Evolutionary conservation across 176 grass and related monocot genomes (phyloP), one percentile per base, ranked within the genome.

Genomic region (Rhynchospora pubera): DNA sequence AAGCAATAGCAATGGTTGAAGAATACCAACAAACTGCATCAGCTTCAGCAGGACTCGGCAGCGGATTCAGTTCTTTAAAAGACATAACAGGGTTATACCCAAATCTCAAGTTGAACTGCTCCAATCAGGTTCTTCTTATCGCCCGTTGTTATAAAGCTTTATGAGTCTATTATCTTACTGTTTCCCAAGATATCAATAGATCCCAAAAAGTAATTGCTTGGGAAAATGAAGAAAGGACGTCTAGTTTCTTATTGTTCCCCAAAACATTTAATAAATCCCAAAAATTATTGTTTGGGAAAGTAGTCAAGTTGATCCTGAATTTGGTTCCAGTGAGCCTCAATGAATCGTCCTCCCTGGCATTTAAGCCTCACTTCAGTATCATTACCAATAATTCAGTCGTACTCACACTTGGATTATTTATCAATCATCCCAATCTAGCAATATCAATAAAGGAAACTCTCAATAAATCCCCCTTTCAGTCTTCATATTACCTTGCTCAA

Each of bases 1-100:
- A 98, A 86, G 96, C 89, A 34, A 89, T 91, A 61, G 83, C 92
- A 11, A 89, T 98, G 89, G 87, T 94, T 56, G 92, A 98, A 87
- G 92, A 98, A 83, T 98, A 93, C 28, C 96, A 98, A 82, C 92
- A 91, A 72, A 85, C 80, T 63, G 45, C 23, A 12, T 77, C 87
- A 18, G 85, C 89, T 9, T 71, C 85, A 4, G 83, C 79, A 1
- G 86, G 89, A 58, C 43, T 85, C 11, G 87, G 87, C 0, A 87
- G 88, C 0, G 92, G 92, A 57, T 58, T 81, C 79, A 94, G 90
- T 48, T 47, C 79, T 48, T 50, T 81, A 21, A 81, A 65, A 86
- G 84, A 89, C 34, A 22, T 82, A 34, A 80, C 70, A 4, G 79
- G 34, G n/a, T 34, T 83, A 51, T 80, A 86, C 68, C 60, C 84